Base-by-base conservation (phyloP, 192 early-diverging fungal species). In the Diversispora eburnea region DNA sequence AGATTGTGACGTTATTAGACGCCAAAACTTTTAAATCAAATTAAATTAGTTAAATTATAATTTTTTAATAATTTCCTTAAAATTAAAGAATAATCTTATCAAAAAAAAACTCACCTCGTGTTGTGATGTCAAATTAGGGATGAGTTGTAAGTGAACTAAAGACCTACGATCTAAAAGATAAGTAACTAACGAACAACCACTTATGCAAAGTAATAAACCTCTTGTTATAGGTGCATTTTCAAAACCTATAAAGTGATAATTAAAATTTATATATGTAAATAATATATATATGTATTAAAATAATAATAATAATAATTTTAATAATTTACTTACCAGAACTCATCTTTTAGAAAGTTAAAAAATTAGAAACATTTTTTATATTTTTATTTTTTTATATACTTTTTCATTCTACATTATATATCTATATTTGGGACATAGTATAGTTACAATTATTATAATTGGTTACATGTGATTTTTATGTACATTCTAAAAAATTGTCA, bases 171-270 rank as follows among this genome's bases (percentile, higher is more conserved):
- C 79, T n/a, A 89, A 71, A 8, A 88, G 73, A 5, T 81, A 78
- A 2, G 83, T 73, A 19, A 82, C 71, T 49, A 90, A 58, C 0
- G 88, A 83, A 17, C 80, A 82, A 5, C 74, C 75, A 9, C 86
- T 84, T 48, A 87, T 72, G 9, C 80, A 59, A 10, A 89, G 67
- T 6, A 86, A 58, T 25, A 88, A 69, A 9, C 77, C 68, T 72
- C 89, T 90, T n/a, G 84, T 88, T 20, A 84, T 80, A 15, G 86
- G 89, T 42, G 87, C 87, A 78, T 89, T 88, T 43, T 85, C 81
- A 69, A 90, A 89, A 45, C 89, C 89, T 86, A 74, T 20, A 57
- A 13, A 5, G 12, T 2, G 25, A 33, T 2, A 33, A 33, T 33
- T 33, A 33, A 33, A 33, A 33, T 33, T 33, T 33, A 33, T 33